A percentile compares a stretch with the other conserved stretches of the same genome.
Conservation (phyloP, 1,284 basidiomycete species). For the Polyporus tsugae region DNA sequence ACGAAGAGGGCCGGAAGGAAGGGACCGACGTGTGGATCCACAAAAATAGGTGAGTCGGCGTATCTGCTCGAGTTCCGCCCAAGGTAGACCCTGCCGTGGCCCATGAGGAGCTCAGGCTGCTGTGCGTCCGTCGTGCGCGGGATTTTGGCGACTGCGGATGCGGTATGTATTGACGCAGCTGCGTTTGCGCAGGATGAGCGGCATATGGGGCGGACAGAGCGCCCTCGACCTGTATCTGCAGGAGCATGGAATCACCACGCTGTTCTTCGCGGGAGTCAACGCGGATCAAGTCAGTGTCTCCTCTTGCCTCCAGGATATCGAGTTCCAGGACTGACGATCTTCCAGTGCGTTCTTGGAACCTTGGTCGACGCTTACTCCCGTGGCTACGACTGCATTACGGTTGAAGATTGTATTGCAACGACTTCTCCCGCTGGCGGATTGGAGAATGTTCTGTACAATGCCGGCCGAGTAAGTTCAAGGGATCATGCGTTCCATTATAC, state of each 20-base stretch:
- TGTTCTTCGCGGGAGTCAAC: slow-evolving; percentile 73
- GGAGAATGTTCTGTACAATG: slow-evolving; percentile 67
- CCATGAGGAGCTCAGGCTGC: background rate
- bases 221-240: slow-evolving; percentile 67
- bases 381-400: slow-evolving; percentile 68
- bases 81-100: background rate
- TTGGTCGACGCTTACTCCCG: slow-evolving; percentile 68
- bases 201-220: slow-evolving; percentile 68
- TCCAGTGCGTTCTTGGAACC: slow-evolving; percentile 71
- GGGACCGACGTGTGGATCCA: slow-evolving; percentile 78
- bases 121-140: background rate
- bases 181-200: slow-evolving; percentile 61
- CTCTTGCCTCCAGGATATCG: background rate
- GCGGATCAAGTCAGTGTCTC: slow-evolving; percentile 61
- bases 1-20: slow-evolving; percentile 55
- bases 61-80: background rate
- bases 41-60: slow-evolving; percentile 62
- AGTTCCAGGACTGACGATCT: slow-evolving; percentile 1
- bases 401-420: slow-evolving; percentile 67
- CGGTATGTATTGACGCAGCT: background rate
- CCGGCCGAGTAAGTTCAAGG: slow-evolving; percentile 53
- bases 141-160: background rate
- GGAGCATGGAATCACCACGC: slow-evolving; percentile 67
- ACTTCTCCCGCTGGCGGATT: slow-evolving; percentile 67
- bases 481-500: background rate